A percentile compares a stretch with the other conserved stretches of the same genome.
phyloP scores from a whole-genome alignment of 1,139 yeast species.

The Debaryomyces sp. region DNA sequence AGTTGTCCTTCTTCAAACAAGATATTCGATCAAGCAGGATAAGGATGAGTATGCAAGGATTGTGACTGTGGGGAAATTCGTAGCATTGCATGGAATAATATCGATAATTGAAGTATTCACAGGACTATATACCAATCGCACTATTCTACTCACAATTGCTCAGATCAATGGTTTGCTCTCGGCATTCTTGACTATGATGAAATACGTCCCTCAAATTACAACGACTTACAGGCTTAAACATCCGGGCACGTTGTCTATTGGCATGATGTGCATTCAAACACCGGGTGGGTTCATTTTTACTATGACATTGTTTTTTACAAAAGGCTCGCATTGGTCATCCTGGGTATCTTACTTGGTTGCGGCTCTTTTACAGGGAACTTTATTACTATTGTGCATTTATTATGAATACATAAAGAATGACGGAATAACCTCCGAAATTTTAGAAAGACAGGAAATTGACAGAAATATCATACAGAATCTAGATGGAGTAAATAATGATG shows the following conservation, averaged over 20 bases:
- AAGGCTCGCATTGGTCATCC: slow-evolving; percentile 84
- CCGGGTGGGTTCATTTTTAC: slow-evolving; percentile 90
- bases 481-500: slow-evolving; percentile 6
- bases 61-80: slow-evolving; percentile 41
- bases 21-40: slow-evolving; percentile 49
- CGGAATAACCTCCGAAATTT: slow-evolving; percentile 30
- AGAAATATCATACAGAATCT: slow-evolving; percentile 34
- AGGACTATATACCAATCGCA: slow-evolving; percentile 26
- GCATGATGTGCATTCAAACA: slow-evolving; percentile 85
- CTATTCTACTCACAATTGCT: slow-evolving; percentile 46
- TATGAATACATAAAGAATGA: slow-evolving; percentile 36
- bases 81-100: slow-evolving; percentile 35
- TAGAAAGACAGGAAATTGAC: slow-evolving; percentile 37
- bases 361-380: slow-evolving; percentile 61
- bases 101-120: slow-evolving; percentile 38
- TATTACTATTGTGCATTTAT: slow-evolving; percentile 40
- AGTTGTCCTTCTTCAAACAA: slow-evolving; percentile 53
- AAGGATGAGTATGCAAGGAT: slow-evolving; percentile 47
- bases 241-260: slow-evolving; percentile 78
- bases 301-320: slow-evolving; percentile 64
- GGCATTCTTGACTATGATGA: slow-evolving; percentile 63
- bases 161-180: slow-evolving; percentile 65
- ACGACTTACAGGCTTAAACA: slow-evolving; percentile 73
- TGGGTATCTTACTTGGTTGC: slow-evolving; percentile 83
- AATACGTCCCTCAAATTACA: slow-evolving; percentile 78